phyloP scores from a whole-genome alignment of 1,284 basidiomycete genomes.

The Trichosporon sp. region DNA sequence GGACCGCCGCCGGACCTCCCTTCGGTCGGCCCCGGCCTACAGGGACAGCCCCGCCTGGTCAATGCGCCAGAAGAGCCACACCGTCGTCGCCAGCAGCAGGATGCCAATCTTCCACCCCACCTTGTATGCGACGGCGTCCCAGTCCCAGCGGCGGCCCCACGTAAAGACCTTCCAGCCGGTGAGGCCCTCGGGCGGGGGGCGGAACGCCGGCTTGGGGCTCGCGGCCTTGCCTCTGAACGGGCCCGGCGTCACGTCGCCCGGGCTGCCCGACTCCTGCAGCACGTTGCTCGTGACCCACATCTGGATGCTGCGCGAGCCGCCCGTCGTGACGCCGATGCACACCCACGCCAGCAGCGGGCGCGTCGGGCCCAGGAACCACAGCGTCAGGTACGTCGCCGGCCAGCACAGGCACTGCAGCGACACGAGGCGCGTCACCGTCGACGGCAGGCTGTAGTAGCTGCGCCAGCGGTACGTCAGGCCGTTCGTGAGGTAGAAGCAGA shows the following conservation, averaged over 20 bases:
- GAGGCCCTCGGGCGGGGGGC: constrained; percentile 23
- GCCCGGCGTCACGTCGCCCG: constrained; percentile 13
- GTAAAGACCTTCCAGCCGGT: constrained; percentile 33
- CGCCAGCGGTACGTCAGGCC: constrained; percentile 51
- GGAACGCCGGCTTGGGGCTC: background rate
- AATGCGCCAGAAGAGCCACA: constrained; percentile 46
- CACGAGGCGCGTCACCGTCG: constrained; percentile 49
- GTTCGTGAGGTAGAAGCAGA: constrained; percentile 50
- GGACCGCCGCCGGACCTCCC: too few species aligned
- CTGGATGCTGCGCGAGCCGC: constrained; percentile 44
- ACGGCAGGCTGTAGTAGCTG: constrained; percentile 49
- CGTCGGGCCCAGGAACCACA: constrained; percentile 42
- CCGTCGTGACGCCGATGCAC: constrained; percentile 50
- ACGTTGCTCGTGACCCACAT: constrained; percentile 53
- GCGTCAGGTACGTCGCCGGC: constrained; percentile 49
- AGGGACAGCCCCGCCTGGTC: constrained; percentile 18
- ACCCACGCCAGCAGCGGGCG: constrained; percentile 49
- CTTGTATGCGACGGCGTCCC: constrained; percentile 41
- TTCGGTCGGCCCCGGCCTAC: background rate
- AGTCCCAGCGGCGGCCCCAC: constrained; percentile 46
- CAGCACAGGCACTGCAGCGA: constrained; percentile 52
- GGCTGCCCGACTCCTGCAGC: background rate
- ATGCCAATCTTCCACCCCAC: constrained; percentile 46
- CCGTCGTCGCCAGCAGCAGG: constrained; percentile 41
- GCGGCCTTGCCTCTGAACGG: background rate